Conservation (phyloP, 2,329 filamentous ascomycete genomes). For the Falciphora oryzae region DNA sequence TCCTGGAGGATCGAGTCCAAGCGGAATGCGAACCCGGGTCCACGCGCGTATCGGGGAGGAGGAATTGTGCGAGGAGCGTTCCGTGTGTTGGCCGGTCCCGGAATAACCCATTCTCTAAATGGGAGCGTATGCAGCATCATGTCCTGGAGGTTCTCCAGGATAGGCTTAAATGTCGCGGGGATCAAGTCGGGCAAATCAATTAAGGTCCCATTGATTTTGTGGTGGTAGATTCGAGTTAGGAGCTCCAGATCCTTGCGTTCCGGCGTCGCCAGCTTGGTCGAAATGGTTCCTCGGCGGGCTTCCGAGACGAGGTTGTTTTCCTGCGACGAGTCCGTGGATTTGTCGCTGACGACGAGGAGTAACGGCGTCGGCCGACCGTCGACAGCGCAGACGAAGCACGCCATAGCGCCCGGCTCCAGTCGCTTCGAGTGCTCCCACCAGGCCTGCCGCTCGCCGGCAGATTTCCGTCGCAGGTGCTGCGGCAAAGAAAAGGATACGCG, state of each 20-base stretch:
- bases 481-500: too few species aligned
- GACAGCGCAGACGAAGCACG: too few species aligned
- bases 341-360: too few species aligned
- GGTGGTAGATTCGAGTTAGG: conserved; percentile 13
- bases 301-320: too few species aligned
- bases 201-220: conserved; percentile 26
- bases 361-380: too few species aligned
- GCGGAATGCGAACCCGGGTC: conserved; percentile 43
- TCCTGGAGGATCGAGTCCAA: conserved; percentile 27
- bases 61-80: conserved; percentile 21
- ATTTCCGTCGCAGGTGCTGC: too few species aligned
- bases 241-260: not conserved
- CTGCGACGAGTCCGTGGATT: too few species aligned
- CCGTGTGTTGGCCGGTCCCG: conserved; percentile 1
- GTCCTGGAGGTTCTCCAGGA: conserved; percentile 47
- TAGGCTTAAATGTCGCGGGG: conserved; percentile 51
- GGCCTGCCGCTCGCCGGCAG: too few species aligned
- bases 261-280: too few species aligned
- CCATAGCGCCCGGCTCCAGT: too few species aligned
- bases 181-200: conserved; percentile 59
- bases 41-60: conserved; percentile 45
- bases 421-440: too few species aligned
- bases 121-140: conserved; percentile 33
- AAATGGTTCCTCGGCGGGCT: too few species aligned
- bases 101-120: conserved; percentile 12